Conservation (phyloP, 2,329 filamentous ascomycete genomes). For the Phaeosphaeriaceae sp. region DNA sequence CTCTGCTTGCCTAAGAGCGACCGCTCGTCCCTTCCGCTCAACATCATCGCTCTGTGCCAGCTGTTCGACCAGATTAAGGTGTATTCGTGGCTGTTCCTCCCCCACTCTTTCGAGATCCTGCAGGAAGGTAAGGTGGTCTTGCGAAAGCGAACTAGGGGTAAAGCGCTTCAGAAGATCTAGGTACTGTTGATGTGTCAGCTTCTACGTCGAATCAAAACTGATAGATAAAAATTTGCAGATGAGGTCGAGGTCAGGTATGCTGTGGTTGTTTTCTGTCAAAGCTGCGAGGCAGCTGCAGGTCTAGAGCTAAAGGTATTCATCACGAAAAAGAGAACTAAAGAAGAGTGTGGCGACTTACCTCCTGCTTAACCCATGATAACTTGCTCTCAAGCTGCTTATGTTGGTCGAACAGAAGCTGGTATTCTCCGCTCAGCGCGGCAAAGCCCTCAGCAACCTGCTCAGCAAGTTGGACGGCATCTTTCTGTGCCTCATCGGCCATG, state of each 20-base stretch:
- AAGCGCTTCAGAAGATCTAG: constrained; percentile 50
- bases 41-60: constrained; percentile 44
- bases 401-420: constrained; percentile 53
- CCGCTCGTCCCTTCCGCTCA: constrained; percentile 41
- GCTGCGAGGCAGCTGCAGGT: constrained; percentile 56
- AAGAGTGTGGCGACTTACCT: constrained; percentile 47
- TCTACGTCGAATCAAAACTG: not conserved
- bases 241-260: constrained; percentile 47
- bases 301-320: constrained; percentile 59
- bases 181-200: constrained; percentile 43
- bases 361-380: constrained; percentile 56
- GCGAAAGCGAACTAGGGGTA: constrained; percentile 45
- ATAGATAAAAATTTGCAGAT: constrained; percentile 5
- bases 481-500: constrained; percentile 37
- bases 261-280: constrained; percentile 54
- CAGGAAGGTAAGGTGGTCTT: constrained; percentile 49
- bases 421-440: constrained; percentile 55
- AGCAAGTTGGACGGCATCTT: constrained; percentile 40
- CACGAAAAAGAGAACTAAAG: constrained; percentile 36
- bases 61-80: constrained; percentile 43
- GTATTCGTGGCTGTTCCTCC: constrained; percentile 32
- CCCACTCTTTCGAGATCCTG: constrained; percentile 47
- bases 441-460: constrained; percentile 56
- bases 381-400: constrained; percentile 55
- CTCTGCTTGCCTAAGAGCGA: constrained; percentile 44